phyloP scores from a whole-genome alignment of 1,139 yeast species.

The Candida sojae region DNA sequence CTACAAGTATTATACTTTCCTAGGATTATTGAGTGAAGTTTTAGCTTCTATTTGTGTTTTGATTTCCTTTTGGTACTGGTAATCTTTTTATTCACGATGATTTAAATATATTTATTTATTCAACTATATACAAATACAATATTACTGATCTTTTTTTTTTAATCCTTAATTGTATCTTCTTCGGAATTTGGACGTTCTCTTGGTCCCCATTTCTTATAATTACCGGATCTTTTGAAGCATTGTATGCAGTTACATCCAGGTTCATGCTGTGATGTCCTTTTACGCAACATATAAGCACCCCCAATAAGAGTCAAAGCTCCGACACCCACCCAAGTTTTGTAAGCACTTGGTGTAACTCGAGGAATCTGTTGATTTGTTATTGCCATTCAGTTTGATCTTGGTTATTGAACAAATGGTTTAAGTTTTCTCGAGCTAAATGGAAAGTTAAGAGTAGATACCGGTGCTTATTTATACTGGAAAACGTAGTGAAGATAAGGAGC shows the following conservation, averaged over 20 bases:
- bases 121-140: not conserved
- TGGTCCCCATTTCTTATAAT: constrained; percentile 3
- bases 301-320: not conserved
- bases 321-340: constrained; percentile 18
- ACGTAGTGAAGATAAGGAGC: no score
- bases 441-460: no score
- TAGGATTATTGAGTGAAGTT: constrained; percentile 12
- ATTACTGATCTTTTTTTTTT: no score
- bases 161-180: not conserved
- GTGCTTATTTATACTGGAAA: no score
- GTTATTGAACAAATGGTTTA: no score
- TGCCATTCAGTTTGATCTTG: not conserved
- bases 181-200: not conserved
- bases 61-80: constrained; percentile 11
- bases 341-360: not conserved
- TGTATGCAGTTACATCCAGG: not conserved
- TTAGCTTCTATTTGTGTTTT: constrained; percentile 9
- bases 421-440: no score
- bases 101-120: not conserved
- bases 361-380: not conserved
- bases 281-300: constrained; percentile 4
- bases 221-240: not conserved
- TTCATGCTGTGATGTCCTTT: not conserved
- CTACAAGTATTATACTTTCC: constrained; percentile 12
- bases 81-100: not conserved